Base-by-base conservation (phyloP, 768 basidiomycete species). In the Rhodosporidiobolus odoratus region DNA sequence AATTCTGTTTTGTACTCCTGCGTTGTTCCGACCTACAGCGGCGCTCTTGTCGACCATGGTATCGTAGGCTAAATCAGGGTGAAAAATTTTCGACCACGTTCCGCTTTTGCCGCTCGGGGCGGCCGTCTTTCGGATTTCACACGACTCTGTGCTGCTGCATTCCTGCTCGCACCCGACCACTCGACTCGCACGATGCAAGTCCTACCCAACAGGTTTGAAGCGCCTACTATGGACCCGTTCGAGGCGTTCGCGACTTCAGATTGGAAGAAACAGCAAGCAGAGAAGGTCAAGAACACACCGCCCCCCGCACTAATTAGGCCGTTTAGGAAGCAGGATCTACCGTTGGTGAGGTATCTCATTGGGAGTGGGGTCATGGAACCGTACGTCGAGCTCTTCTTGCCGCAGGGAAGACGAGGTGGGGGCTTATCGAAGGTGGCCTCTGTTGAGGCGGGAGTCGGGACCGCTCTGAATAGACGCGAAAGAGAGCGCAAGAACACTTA, bases 321-420 rank as follows among this genome's bases (percentile, higher is more conserved):
- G 0, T 71, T 64, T 65, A 23, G 53, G 0, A 32, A 50, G 16
- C 43, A 25, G 13, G 73, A 74, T 52, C 63, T 68, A 30, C 70
- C 65, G 19, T 40, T 70, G 15, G 48, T 34, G n/a, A 53, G 73
- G 21, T 74, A 71, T 57, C 48, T 70, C 12, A 59, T 74, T 30
- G 73, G 69, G 0, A 43, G 47, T 1, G n/a, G 47, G 27, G 65
- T 68, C 45, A 74, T 72, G 71, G 71, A 72, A 45, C 71, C 71
- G 67, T 68, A 25, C 45, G 71, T 68, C n/a, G 43, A 32, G 17
- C 21, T 48, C 52, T 12, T 37, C 43, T 21, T 34, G 35, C 16
- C 30, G 30, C 27, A 45, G 27, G 27, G 16, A 34, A 45, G 58
- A 59, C 25, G 61, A 38, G 35, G 25, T 8, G 30, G 61, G n/a